phyloP scores from a whole-genome alignment of 805 yeast species.

The Wickerhamiella shivajii region DNA sequence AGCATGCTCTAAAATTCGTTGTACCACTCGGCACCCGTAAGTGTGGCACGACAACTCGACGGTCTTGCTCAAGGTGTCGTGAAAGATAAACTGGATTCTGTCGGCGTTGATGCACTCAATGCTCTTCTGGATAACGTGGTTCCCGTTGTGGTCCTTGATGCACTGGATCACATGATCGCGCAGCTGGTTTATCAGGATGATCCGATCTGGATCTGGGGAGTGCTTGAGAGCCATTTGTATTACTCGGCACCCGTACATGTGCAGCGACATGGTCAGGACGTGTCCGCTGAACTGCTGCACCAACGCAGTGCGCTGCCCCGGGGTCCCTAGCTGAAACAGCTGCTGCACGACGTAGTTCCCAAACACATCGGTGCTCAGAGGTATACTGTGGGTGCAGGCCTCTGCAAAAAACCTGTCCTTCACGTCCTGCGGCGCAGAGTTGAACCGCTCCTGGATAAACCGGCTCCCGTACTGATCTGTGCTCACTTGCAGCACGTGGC shows the following conservation, averaged over 20 bases:
- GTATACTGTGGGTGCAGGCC: slow-evolving; percentile 56
- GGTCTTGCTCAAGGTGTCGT: slow-evolving; percentile 44
- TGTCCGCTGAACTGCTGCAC: slow-evolving; percentile 61
- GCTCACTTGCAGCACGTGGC: slow-evolving; percentile 80
- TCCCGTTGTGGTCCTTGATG: slow-evolving; percentile 93
- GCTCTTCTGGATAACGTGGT: slow-evolving; percentile 92
- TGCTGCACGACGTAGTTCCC: slow-evolving; percentile 96
- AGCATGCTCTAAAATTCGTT: slow-evolving; percentile 75
- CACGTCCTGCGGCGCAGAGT: slow-evolving; percentile 46
- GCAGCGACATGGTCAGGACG: slow-evolving; percentile 62
- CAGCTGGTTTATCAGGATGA: slow-evolving; percentile 55
- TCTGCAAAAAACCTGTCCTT: slow-evolving; percentile 75
- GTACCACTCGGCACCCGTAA: slow-evolving; percentile 95
- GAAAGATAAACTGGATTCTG: slow-evolving; percentile 54
- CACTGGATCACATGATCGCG: slow-evolving; percentile 44
- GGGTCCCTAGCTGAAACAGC: slow-evolving; percentile 70
- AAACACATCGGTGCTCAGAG: slow-evolving; percentile 88
- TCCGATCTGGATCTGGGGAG: slow-evolving; percentile 47
- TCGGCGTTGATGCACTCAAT: slow-evolving; percentile 73
- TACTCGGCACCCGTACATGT: slow-evolving; percentile 97
- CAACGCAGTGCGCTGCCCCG: slow-evolving; percentile 51
- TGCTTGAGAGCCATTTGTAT: slow-evolving; percentile 86
- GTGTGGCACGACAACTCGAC: slow-evolving; percentile 88
- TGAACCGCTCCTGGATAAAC: slow-evolving; percentile 81
- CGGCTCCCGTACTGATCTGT: slow-evolving; percentile 97